A percentile compares a stretch with the other conserved stretches of the same genome.
phyloP scores from a whole-genome alignment of 495 filamentous ascomycete genomes.

The Penicillium manginii region DNA sequence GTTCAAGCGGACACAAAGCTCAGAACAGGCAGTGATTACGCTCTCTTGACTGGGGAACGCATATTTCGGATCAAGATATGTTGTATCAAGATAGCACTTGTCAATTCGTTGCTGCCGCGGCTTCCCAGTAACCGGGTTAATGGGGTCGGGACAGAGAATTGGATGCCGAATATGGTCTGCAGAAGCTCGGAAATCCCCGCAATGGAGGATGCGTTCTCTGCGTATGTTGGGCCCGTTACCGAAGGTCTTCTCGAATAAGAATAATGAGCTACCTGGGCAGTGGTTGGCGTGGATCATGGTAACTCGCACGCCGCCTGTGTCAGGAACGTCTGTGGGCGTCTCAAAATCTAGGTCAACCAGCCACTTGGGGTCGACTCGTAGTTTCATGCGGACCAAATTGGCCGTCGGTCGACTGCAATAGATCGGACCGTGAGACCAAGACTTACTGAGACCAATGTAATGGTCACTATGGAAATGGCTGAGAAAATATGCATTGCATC shows the following conservation, averaged over 20 bases:
- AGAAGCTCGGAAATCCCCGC: slow-evolving; percentile 93
- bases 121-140: slow-evolving; percentile 69
- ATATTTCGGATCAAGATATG: slow-evolving; percentile 94
- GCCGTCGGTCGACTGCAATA: slow-evolving; percentile 93
- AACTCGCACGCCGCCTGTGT: slow-evolving; percentile 77
- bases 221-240: slow-evolving; percentile 60
- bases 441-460: slow-evolving; percentile 86
- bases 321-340: slow-evolving; percentile 74
- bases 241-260: slow-evolving; percentile 82
- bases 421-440: slow-evolving; percentile 92
- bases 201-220: slow-evolving; percentile 83
- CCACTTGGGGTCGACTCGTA: slow-evolving; percentile 84
- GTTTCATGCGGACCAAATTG: slow-evolving; percentile 83
- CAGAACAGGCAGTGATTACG: slow-evolving; percentile 84
- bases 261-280: slow-evolving; percentile 92
- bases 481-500: slow-evolving; percentile 93
- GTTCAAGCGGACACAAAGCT: slow-evolving; percentile 78
- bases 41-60: slow-evolving; percentile 87
- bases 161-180: slow-evolving; percentile 85
- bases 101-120: slow-evolving; percentile 84
- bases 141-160: slow-evolving; percentile 71
- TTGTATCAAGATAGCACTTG: slow-evolving; percentile 95
- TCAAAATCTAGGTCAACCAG: slow-evolving; percentile 88
- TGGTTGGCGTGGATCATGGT: slow-evolving; percentile 98
- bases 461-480: slow-evolving; percentile 99